Evolutionary conservation across 2,329 filamentous ascomycete species (phyloP), one percentile per base, ranked within the genome.

Genomic region (Fusarium continuum): DNA sequence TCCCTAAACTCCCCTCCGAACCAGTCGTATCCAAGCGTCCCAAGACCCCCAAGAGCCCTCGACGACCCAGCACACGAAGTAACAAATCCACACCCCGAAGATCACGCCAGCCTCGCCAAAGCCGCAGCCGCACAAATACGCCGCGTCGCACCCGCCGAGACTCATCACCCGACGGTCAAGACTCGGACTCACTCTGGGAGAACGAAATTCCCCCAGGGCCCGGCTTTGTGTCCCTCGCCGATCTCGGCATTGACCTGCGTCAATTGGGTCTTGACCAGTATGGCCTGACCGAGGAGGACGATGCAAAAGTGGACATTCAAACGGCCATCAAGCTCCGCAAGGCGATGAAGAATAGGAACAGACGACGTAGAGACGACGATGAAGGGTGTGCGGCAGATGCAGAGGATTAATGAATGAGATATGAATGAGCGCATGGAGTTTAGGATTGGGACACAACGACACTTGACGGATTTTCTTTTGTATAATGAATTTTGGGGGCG

Each of bases 281-380:
- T n/a, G 68, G 67, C 4, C 56, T 68, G 4, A 65, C 59, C 2
- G 67, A 67, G 2, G 64, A 66, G 2, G 64, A 72, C 4, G 62
- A 68, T 20, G 66, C 61, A 4, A 68, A 69, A 31, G 61, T 64
- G 16, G 61, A 71, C 25, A 55, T 69, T n/a, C 57, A 54, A 8
- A 68, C 69, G 11, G 64, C 69, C 5, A 53, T 63, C 7, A 68
- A 62, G 28, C 34, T 70, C 5, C 56, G 58, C 3, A 69, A 59
- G 20, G 70, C 66, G 8, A 55, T 69, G 44, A 62, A 65, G 44
- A 51, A 49, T 28, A 61, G 43, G 8, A 56, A 16, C 46, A 54
- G 14, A 41, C 55, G 16, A 32, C 43, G 14, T 11, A 46, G 16
- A 36, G 10, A 60, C 39, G 56, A 70, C 0, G 68, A 69, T 7